A percentile compares a stretch with the other conserved stretches of the same genome.
Conservation (phyloP, 23 red algal species). For the Gracilaria vermiculophylla region DNA sequence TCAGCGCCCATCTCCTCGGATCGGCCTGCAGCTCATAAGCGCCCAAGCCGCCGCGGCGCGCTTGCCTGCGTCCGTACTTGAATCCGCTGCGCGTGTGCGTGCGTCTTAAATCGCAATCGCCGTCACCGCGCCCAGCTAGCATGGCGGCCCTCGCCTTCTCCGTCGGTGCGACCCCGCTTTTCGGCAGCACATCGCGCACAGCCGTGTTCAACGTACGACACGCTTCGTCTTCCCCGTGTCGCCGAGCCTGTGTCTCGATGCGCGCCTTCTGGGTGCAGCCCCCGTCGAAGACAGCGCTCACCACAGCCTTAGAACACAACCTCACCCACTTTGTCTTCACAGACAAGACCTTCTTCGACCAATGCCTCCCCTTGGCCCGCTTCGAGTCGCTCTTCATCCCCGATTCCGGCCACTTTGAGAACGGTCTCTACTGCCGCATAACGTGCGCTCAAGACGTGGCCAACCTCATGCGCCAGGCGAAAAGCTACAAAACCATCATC, state of each 20-base stretch:
- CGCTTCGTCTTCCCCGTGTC: not conserved
- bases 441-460: constrained; percentile 26
- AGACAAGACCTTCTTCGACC: not conserved
- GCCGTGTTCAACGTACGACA: not conserved
- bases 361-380: constrained; percentile 26
- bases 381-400: constrained; percentile 32
- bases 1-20: too few relatives aligned
- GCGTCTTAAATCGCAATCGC: not conserved
- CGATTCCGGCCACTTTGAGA: constrained; percentile 6
- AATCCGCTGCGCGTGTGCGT: too few relatives aligned
- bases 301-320: constrained; percentile 64
- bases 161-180: not conserved
- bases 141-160: not conserved
- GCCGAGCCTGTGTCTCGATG: not conserved
- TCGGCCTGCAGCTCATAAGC: too few relatives aligned
- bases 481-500: constrained; percentile 28
- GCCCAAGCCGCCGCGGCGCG: too few relatives aligned
- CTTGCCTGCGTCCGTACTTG: too few relatives aligned
- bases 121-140: not conserved
- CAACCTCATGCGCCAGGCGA: constrained; percentile 13
- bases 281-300: constrained; percentile 50
- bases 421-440: constrained; percentile 23
- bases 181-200: not conserved
- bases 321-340: constrained; percentile 66
- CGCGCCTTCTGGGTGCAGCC: constrained; percentile 66